Evolutionary conservation across 306 rosid genomes (phyloP), one percentile per base, ranked within the genome.

Genomic region (Malus orientalis): DNA sequence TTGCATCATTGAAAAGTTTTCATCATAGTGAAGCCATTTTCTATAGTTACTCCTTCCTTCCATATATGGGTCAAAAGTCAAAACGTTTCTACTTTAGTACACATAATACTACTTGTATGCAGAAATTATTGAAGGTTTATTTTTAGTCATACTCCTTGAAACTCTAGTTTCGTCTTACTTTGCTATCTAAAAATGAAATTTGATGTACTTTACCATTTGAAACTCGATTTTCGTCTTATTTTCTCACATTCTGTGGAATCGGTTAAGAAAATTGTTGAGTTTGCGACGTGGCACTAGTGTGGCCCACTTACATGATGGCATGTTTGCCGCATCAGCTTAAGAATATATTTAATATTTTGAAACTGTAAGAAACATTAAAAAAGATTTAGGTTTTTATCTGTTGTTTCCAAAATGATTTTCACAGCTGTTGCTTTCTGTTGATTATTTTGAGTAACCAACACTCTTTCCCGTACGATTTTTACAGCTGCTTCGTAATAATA

Each of bases 11-110:
- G 16, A 70, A 77, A 57, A 69, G 54, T 10, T 32, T 64, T n/a
- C 12, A 49, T 66, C 53, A 70, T 58, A 71, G 59, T 13, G 27
- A 58, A 77, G 32, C 29, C 71, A 64, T 66, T 76, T 33, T 76
- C 22, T 30, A 16, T 44, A 64, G 19, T 32, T 64, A 32, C 69
- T 64, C 68, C 27, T 32, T 38, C 40, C 20, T 30, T 29, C 4
- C 68, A 16, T 8, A 8, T 30, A 36, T 16, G 44, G 44, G 44
- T 30, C 13, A 16, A 30, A 61, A 64, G 69, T 64, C 69, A 30
- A 64, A 32, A 64, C 44, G 8, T 64, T 64, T 32, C 6, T 64
- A 23, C 23, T 64, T 18, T 64, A 6, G 33, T 32, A 22, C 69
- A 16, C 23, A 64, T 16, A 7, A 32, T 32, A 22, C 18, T 12